These are phyloP conservation scores for Leccinum incarnatum DNA, from an alignment of 768 basidiomycete genomes.

Conservation along the genomic window DNA sequence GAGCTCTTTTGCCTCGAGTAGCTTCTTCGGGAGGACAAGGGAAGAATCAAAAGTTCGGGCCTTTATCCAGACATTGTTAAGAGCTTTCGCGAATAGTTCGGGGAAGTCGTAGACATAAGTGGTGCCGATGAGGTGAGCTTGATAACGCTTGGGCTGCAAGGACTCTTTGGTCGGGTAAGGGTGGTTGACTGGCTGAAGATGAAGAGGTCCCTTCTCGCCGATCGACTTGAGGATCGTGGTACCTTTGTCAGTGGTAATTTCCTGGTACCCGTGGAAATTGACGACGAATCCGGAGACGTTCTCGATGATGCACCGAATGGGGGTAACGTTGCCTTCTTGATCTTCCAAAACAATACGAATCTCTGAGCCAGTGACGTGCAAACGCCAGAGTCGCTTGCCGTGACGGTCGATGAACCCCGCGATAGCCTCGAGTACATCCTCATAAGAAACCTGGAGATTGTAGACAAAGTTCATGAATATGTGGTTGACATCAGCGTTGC, in stretches of 20 bases:
- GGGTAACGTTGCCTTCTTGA: constrained; percentile 89
- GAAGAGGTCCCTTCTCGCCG: constrained; percentile 94
- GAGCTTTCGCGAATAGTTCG: constrained; percentile 95
- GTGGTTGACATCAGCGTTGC: constrained; percentile 96
- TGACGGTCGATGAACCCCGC: constrained; percentile 99
- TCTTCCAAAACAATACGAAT: constrained; percentile 96
- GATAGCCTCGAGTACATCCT: constrained; percentile 94
- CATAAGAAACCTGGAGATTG: constrained; percentile 91
- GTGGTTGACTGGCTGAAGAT: constrained; percentile 91
- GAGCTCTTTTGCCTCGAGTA: constrained; percentile 84
- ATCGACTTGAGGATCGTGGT: constrained; percentile 96
- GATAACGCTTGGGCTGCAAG: constrained; percentile 97
- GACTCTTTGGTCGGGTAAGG: constrained; percentile 97
- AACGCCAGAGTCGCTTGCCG: constrained; percentile 96
- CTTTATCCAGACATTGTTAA: constrained; percentile 89
- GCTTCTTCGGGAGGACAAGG: constrained; percentile 69
- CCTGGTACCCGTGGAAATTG: constrained; percentile 97
- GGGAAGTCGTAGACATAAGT: constrained; percentile 99
- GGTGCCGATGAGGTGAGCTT: constrained; percentile 96
- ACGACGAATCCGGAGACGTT: constrained; percentile 99
- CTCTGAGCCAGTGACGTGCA: constrained; percentile 97
- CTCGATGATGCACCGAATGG: constrained; percentile 97
- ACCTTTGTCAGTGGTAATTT: constrained; percentile 94
- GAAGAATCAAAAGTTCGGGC: constrained; percentile 62
- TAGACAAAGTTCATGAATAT: constrained; percentile 99